phyloP scores from a whole-genome alignment of 179 eudicot species.

The Heliamphora pulchella region DNA sequence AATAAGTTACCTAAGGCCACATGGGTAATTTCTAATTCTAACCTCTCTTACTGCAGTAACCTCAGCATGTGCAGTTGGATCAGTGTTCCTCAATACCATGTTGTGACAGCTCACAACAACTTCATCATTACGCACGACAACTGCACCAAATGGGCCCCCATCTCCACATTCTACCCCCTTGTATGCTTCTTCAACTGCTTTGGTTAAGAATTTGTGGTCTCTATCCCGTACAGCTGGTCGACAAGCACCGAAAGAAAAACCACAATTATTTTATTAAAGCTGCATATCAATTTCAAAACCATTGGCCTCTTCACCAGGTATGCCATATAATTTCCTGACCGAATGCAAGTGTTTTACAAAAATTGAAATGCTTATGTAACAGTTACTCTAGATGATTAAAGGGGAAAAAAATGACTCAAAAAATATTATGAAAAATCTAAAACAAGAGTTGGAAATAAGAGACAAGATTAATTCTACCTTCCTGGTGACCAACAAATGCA shows the following conservation, averaged over 20 bases:
- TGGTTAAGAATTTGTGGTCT: constrained; percentile 67
- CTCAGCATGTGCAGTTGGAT: constrained; percentile 94
- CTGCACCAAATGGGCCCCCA: constrained; percentile 94
- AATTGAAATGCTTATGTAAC: neutral
- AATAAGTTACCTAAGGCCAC: neutral
- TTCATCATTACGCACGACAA: constrained; percentile 70
- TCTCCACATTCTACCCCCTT: constrained; percentile 79
- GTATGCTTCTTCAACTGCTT: constrained; percentile 91
- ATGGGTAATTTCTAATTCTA: constrained; percentile 11
- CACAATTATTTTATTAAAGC: neutral
- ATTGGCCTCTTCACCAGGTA: neutral
- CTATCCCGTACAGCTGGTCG: constrained; percentile 73
- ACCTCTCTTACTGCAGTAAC: constrained; percentile 96
- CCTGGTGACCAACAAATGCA: constrained; percentile 77
- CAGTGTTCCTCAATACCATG: constrained; percentile 64
- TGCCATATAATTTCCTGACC: neutral
- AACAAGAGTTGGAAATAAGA: neutral
- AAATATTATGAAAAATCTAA: neutral
- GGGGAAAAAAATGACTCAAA: no score
- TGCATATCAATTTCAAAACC: neutral
- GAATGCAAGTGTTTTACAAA: neutral
- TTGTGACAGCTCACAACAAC: constrained; percentile 88
- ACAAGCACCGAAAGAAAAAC: constrained; percentile 15
- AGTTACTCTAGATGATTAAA: no score
- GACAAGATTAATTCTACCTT: constrained; percentile 41